A percentile compares a stretch with the other conserved stretches of the same genome.
Evolutionary conservation across 305 asterid genomes (phyloP).

Genomic region (Plantago coronopus): DNA sequence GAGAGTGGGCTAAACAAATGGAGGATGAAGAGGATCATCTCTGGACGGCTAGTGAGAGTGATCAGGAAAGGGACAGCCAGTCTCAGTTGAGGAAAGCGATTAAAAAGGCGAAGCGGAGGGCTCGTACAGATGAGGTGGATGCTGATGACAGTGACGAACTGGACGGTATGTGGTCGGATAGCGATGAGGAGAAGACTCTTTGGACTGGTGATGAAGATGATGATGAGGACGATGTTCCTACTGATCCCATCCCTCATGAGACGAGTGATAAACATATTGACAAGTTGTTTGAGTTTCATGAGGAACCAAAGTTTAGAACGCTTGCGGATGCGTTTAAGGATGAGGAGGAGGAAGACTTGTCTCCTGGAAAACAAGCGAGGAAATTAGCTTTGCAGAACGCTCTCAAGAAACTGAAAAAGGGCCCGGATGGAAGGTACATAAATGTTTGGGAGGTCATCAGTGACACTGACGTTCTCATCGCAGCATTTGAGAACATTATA

Average conservation of each 20-base stretch:
- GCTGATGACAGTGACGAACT: slow-evolving; percentile 90
- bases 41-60: slow-evolving; percentile 84
- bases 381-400: slow-evolving; percentile 84
- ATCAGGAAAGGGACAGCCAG: slow-evolving; percentile 37
- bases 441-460: slow-evolving; percentile 99
- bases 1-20: slow-evolving; percentile 74
- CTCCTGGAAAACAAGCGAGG: slow-evolving; percentile 87
- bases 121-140: slow-evolving; percentile 54
- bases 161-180: slow-evolving; percentile 61
- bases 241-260: slow-evolving; percentile 68
- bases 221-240: slow-evolving; percentile 66
- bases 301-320: slow-evolving; percentile 67
- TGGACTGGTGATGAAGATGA: slow-evolving; percentile 93
- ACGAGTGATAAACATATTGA: slow-evolving; percentile 71
- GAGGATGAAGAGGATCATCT: slow-evolving; percentile 83
- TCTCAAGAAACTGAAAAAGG: slow-evolving; percentile 77
- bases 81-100: slow-evolving; percentile 65
- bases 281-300: slow-evolving; percentile 68
- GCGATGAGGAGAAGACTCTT: slow-evolving; percentile 77
- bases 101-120: slow-evolving; percentile 71
- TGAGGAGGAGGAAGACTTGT: slow-evolving; percentile 73
- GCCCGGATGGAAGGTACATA: slow-evolving; percentile 80
- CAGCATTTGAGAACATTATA: slow-evolving; percentile 83
- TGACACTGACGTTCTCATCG: slow-evolving; percentile 73
- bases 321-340: slow-evolving; percentile 73